phyloP scores from a whole-genome alignment of 2,329 filamentous ascomycete genomes.

The Neocucurbitaria cava region DNA sequence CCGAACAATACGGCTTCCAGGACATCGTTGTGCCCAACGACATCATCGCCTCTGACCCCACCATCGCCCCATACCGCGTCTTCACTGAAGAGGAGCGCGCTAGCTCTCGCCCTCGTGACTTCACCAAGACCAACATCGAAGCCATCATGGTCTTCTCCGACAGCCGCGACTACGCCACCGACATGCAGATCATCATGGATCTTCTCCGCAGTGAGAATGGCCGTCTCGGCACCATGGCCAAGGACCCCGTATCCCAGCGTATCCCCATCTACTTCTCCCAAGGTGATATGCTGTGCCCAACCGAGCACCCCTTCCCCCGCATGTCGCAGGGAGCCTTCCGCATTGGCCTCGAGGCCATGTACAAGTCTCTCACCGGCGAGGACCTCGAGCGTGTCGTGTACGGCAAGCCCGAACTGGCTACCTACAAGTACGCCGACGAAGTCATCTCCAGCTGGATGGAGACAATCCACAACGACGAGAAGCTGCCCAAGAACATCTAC shows the following conservation, averaged over 20 bases:
- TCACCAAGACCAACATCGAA: conserved; percentile 73
- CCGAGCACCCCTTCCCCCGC: conserved; percentile 66
- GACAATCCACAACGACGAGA: conserved; percentile 74
- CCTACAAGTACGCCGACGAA: conserved; percentile 81
- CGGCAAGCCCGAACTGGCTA: conserved; percentile 76
- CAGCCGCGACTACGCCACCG: conserved; percentile 75
- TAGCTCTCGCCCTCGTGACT: conserved; percentile 73
- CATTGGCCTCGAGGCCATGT: conserved; percentile 76
- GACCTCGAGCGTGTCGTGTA: conserved; percentile 79
- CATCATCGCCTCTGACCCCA: conserved; percentile 72
- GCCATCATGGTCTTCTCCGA: conserved; percentile 79
- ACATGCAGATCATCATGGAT: conserved; percentile 80
- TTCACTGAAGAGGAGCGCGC: conserved; percentile 73
- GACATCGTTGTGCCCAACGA: conserved; percentile 77
- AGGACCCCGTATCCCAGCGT: conserved; percentile 69
- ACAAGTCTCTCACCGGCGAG: conserved; percentile 71
- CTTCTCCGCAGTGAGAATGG: conserved; percentile 73
- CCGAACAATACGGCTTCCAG: conserved; percentile 76
- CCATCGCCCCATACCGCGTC: conserved; percentile 71
- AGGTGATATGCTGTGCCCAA: conserved; percentile 69
- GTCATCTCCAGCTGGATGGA: conserved; percentile 78
- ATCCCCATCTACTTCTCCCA: conserved; percentile 79
- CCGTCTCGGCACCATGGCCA: conserved; percentile 68
- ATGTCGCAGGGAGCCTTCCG: conserved; percentile 80
- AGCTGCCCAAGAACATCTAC: conserved; percentile 73